phyloP scores from a whole-genome alignment of 345 rosid species.

The Populus euphratica region DNA sequence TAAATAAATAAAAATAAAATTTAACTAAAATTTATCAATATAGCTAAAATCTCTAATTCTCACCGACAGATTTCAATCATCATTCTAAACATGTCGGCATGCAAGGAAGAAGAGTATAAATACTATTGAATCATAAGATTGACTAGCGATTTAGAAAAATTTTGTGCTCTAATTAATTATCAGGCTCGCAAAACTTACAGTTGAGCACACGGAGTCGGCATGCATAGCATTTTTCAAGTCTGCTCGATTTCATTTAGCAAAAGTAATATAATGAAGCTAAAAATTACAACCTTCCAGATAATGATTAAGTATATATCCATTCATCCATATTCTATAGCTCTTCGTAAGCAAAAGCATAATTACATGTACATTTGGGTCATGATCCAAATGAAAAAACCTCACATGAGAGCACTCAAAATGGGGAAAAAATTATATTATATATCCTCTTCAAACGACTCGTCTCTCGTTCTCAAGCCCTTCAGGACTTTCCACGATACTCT shows the following conservation, averaged over 20 bases:
- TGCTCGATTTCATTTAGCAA: neutral
- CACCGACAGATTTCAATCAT: no score
- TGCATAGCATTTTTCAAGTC: neutral
- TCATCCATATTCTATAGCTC: neutral
- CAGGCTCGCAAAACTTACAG: neutral
- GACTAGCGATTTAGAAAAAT: neutral
- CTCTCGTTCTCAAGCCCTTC: constrained; percentile 34
- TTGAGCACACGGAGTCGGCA: neutral
- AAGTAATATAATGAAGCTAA: neutral
- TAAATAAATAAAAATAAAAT: no score
- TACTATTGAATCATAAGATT: no score
- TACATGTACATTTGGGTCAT: neutral
- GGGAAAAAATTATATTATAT: neutral
- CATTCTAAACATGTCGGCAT: no score
- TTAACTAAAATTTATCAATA: no score
- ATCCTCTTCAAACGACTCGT: neutral
- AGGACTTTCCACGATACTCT: constrained; percentile 52
- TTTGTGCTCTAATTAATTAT: neutral
- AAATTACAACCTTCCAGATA: neutral
- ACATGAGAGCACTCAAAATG: neutral
- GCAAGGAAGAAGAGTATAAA: no score
- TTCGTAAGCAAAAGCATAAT: neutral
- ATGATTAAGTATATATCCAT: no score
- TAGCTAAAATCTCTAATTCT: no score
- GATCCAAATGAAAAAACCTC: constrained; percentile 7